These are phyloP conservation scores for Termitomyces sp. DNA, from an alignment of 768 basidiomycete species.

Conservation along the genomic window DNA sequence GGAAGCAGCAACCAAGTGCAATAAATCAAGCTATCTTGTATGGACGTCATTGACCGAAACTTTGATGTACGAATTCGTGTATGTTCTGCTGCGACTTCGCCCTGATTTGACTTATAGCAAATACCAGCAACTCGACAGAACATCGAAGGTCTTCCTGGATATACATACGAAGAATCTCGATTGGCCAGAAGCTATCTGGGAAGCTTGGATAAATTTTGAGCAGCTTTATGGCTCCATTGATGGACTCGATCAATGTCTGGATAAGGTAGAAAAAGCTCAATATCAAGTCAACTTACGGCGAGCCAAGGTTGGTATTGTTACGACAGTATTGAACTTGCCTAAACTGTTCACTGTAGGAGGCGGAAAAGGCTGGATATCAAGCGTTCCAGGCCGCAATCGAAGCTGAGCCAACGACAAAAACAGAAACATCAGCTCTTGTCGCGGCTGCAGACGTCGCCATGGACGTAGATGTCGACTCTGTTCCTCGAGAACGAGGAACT, in stretches of 20 bases:
- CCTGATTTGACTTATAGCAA: conserved; percentile 35
- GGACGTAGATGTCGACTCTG: conserved; percentile 15
- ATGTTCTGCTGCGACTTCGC: background rate
- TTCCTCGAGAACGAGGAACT: conserved; percentile 44
- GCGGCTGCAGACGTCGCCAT: conserved; percentile 19
- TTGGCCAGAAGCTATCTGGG: conserved; percentile 95
- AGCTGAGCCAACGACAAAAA: conserved; percentile 34
- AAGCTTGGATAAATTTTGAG: conserved; percentile 88
- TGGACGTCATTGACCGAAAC: conserved; percentile 78
- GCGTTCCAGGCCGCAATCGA: conserved; percentile 46
- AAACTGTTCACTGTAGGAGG: conserved; percentile 45
- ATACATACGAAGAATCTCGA: conserved; percentile 75
- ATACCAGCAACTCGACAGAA: conserved; percentile 52
- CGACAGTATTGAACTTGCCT: background rate
- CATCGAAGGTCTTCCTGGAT: conserved; percentile 66
- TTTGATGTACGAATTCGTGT: conserved; percentile 55
- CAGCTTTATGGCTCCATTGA: conserved; percentile 73
- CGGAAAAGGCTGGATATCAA: conserved; percentile 54
- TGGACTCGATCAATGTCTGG: conserved; percentile 60
- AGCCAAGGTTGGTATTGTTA: conserved; percentile 48
- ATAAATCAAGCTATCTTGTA: conserved; percentile 69
- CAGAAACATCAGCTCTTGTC: conserved; percentile 29
- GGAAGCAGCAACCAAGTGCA: conserved; percentile 63
- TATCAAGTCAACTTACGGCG: conserved; percentile 60
- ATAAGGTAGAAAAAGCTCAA: conserved; percentile 65